These are phyloP conservation scores for Artemisia tridentata DNA, from an alignment of 129 eudicot species.

Conservation along the genomic window DNA sequence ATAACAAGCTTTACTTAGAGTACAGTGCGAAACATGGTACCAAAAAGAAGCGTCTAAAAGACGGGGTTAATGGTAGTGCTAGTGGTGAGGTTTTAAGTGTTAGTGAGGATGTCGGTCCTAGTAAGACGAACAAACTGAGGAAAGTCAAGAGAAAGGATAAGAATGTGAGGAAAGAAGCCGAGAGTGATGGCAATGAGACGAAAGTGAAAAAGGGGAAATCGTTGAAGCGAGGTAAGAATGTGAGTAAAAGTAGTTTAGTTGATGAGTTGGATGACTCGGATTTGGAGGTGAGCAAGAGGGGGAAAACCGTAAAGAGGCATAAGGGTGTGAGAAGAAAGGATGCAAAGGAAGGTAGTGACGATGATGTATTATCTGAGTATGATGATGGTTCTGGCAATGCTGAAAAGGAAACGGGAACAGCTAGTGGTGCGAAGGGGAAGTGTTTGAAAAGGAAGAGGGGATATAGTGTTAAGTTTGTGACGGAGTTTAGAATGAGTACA, in stretches of 20 bases:
- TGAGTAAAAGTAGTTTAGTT: not conserved
- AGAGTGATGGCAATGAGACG: not conserved
- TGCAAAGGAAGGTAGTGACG: not conserved
- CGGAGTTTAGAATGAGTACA: not conserved
- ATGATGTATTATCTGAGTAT: not conserved
- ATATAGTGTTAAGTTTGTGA: constrained; percentile 2
- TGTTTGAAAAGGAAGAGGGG: not conserved
- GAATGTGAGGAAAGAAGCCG: not conserved
- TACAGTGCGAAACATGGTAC: constrained; percentile 22
- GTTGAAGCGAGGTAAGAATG: not conserved
- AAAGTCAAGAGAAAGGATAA: not conserved
- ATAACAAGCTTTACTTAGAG: constrained; percentile 34
- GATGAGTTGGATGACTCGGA: constrained; percentile 18
- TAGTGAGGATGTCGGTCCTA: not conserved
- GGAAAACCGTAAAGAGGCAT: not conserved
- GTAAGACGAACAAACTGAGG: not conserved
- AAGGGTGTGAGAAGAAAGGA: constrained; percentile 1
- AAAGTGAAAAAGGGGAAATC: constrained; percentile 17
- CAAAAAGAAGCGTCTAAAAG: not conserved
- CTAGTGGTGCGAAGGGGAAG: not conserved
- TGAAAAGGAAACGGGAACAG: not conserved
- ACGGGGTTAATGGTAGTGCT: not conserved
- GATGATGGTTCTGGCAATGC: not conserved
- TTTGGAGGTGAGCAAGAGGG: constrained; percentile 8
- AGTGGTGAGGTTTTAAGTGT: constrained; percentile 4